These are phyloP conservation scores for Candida smagusa DNA, from an alignment of 1,139 yeast genomes.

Conservation along the genomic window DNA sequence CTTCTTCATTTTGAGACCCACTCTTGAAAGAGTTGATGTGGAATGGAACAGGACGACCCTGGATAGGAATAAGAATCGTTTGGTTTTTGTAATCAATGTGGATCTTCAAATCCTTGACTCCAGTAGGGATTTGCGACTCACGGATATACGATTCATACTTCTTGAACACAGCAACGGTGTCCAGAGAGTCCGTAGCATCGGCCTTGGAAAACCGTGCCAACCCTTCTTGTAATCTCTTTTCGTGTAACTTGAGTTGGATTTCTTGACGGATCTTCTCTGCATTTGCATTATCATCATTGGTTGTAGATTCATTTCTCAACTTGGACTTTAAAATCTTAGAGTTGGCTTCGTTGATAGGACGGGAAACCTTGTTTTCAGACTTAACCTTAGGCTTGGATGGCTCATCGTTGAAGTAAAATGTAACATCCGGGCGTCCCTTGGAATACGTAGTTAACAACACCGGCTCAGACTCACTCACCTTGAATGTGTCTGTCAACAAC, in stretches of 20 bases:
- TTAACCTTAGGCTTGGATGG: conserved; percentile 31
- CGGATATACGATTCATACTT: conserved; percentile 92
- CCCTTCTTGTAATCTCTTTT: conserved; percentile 83
- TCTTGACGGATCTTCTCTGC: conserved; percentile 81
- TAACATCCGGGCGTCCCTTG: conserved; percentile 68
- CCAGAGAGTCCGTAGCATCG: conserved; percentile 65
- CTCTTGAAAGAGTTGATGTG: conserved; percentile 92
- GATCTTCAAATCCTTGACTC: conserved; percentile 78
- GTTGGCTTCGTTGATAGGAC: conserved; percentile 32
- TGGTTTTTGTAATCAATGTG: conserved; percentile 87
- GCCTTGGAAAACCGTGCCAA: conserved; percentile 71
- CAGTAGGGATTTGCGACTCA: conserved; percentile 84
- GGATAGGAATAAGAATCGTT: conserved; percentile 85
- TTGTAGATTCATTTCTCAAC: conserved; percentile 71
- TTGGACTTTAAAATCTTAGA: conserved; percentile 74
- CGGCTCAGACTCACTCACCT: conserved; percentile 62
- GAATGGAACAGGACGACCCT: conserved; percentile 97
- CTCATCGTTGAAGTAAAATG: conserved; percentile 83
- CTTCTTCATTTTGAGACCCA: conserved; percentile 95
- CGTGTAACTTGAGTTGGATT: conserved; percentile 79
- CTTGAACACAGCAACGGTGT: conserved; percentile 73
- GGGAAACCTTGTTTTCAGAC: conserved; percentile 29
- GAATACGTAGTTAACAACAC: conserved; percentile 71
- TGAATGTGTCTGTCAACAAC: conserved; percentile 78
- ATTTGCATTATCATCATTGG: conserved; percentile 62